Evolutionary conservation across 192 early-diverging fungal species (phyloP).

Genomic region (Cetraspora pellucida): DNA sequence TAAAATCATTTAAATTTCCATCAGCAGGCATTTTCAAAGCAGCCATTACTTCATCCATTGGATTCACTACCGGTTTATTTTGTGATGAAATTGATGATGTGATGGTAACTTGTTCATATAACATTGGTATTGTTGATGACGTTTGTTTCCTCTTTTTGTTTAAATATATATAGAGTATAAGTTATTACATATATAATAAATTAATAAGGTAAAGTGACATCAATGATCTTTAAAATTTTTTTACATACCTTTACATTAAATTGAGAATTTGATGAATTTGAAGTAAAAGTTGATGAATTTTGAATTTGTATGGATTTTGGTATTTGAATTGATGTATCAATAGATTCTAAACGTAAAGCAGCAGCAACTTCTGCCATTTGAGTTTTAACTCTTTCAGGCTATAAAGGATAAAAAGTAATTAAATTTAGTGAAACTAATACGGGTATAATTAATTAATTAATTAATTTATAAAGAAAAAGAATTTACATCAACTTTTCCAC

Average conservation of each 20-base stretch:
- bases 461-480: neutral
- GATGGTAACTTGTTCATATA: no score
- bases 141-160: constrained; percentile 23
- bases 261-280: neutral
- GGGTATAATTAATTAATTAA: neutral
- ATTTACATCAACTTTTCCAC: constrained; percentile 34
- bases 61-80: no score
- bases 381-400: constrained; percentile 32
- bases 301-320: no score
- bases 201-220: no score
- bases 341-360: constrained; percentile 22
- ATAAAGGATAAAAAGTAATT: neutral
- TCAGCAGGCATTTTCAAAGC: constrained; percentile 32
- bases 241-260: constrained; percentile 27
- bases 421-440: neutral
- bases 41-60: constrained; percentile 26
- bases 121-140: no score
- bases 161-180: no score
- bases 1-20: constrained; percentile 13
- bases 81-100: constrained; percentile 16
- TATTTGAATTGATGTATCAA: no score
- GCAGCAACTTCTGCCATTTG: constrained; percentile 34
- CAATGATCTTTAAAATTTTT: no score
- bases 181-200: no score
- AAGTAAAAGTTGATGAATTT: no score